phyloP scores from a whole-genome alignment of 208 protist species.

The Leptomonas pyrrhocoris region DNA sequence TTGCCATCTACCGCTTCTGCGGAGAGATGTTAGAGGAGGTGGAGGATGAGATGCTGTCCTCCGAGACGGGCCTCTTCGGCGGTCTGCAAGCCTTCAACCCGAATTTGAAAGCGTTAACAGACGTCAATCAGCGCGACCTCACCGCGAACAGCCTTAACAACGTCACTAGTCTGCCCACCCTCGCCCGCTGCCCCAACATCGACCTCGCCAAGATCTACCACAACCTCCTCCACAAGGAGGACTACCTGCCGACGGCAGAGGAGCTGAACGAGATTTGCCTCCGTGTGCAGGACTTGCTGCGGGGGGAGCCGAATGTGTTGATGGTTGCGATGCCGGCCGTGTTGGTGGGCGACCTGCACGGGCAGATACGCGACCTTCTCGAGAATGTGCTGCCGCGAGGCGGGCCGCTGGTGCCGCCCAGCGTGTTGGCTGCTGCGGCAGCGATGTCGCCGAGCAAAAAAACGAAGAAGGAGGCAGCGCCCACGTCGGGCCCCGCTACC shows the following conservation, averaged over 20 bases:
- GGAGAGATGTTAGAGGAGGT: conserved; percentile 64
- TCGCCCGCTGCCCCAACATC: conserved; percentile 37
- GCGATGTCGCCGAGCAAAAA: conserved; percentile 12
- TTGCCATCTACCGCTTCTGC: conserved; percentile 81
- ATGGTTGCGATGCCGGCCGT: conserved; percentile 93
- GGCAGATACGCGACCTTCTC: conserved; percentile 77
- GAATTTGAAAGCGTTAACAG: conserved; percentile 8
- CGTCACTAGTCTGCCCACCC: neutral
- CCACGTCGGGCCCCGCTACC: neutral
- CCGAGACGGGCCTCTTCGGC: conserved; percentile 51
- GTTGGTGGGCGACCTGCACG: conserved; percentile 89
- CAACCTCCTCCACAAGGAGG: conserved; percentile 42
- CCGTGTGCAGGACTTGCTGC: conserved; percentile 77
- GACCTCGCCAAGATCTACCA: conserved; percentile 68
- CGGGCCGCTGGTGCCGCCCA: conserved; percentile 52
- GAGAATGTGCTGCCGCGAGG: conserved; percentile 68
- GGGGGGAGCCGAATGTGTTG: conserved; percentile 96
- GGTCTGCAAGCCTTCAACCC: conserved; percentile 37
- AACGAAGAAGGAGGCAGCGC: neutral
- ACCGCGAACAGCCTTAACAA: conserved; percentile 9
- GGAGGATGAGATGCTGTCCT: conserved; percentile 70
- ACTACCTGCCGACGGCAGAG: conserved; percentile 68
- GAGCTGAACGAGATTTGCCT: conserved; percentile 83
- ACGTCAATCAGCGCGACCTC: conserved; percentile 2
- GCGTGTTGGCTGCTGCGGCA: conserved; percentile 15